Evolutionary conservation across 2,329 filamentous ascomycete species (phyloP).

Genomic region (Diplocarpon mali): DNA sequence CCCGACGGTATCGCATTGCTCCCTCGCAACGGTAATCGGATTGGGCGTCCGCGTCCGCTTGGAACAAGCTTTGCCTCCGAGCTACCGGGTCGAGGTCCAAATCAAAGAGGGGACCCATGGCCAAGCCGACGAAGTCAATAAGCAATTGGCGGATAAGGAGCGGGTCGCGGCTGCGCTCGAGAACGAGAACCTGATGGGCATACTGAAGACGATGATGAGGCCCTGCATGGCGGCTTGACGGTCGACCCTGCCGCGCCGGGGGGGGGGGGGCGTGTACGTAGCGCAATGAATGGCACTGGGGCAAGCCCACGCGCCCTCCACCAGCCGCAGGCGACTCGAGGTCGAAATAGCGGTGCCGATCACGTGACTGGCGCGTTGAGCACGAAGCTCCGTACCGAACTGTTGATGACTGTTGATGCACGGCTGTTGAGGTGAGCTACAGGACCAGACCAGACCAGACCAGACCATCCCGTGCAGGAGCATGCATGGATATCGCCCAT

Average conservation of each 20-base stretch:
- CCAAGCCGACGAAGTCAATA: constrained; percentile 91
- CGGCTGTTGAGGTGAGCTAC: no score
- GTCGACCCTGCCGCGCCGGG: no score
- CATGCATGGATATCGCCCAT: no score
- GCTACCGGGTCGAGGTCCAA: constrained; percentile 82
- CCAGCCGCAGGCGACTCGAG: not conserved
- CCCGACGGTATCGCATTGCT: constrained; percentile 94
- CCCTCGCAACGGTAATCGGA: constrained; percentile 89
- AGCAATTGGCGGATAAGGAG: constrained; percentile 94
- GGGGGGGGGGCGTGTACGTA: no score
- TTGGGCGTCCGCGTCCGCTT: constrained; percentile 84
- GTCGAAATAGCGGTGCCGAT: no score
- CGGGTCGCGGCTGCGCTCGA: constrained; percentile 88
- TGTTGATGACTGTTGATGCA: no score
- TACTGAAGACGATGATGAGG: constrained; percentile 88
- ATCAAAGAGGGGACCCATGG: constrained; percentile 96
- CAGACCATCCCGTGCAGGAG: no score
- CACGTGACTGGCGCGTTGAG: not conserved
- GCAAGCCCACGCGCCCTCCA: not conserved
- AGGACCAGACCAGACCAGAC: no score
- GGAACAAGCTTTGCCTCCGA: constrained; percentile 80
- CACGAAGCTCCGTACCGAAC: no score
- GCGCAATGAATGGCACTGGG: no score
- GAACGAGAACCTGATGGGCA: constrained; percentile 79
- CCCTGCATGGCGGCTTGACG: constrained; percentile 46